Evolutionary conservation across 768 basidiomycete species (phyloP).

Genomic region (Suillus clintonianus): DNA sequence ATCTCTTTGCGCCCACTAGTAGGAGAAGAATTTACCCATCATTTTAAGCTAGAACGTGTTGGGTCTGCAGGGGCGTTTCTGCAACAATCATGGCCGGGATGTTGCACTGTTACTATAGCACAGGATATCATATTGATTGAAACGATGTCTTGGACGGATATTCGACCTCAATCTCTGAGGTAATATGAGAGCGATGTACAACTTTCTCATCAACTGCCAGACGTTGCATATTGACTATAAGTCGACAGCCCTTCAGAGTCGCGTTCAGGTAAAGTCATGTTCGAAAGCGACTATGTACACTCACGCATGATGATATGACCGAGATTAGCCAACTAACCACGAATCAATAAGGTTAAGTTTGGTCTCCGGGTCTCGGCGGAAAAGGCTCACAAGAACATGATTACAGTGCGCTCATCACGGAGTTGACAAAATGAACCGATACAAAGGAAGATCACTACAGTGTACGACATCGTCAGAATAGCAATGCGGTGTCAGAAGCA

Average conservation of each 20-base stretch:
- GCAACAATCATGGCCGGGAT: conserved; percentile 1
- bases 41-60: conserved; percentile 16
- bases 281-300: background rate
- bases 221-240: conserved; percentile 25
- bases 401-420: background rate
- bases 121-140: background rate
- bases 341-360: background rate
- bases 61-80: conserved; percentile 20
- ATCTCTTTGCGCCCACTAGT: background rate
- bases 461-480: background rate
- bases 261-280: background rate
- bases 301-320: conserved; percentile 15
- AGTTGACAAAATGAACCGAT: background rate
- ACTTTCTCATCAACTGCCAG: conserved; percentile 1
- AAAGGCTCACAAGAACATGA: conserved; percentile 8
- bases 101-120: conserved; percentile 4
- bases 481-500: background rate
- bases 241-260: conserved; percentile 19
- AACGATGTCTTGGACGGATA: background rate
- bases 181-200: background rate
- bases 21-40: background rate
- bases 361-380: conserved; percentile 9
- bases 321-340: conserved; percentile 16
- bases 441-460: conserved; percentile 1
- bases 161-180: conserved; percentile 3